Evolutionary conservation across 345 rosid genomes (phyloP), one percentile per base, ranked within the genome.

Genomic region (Salix arbutifolia): DNA sequence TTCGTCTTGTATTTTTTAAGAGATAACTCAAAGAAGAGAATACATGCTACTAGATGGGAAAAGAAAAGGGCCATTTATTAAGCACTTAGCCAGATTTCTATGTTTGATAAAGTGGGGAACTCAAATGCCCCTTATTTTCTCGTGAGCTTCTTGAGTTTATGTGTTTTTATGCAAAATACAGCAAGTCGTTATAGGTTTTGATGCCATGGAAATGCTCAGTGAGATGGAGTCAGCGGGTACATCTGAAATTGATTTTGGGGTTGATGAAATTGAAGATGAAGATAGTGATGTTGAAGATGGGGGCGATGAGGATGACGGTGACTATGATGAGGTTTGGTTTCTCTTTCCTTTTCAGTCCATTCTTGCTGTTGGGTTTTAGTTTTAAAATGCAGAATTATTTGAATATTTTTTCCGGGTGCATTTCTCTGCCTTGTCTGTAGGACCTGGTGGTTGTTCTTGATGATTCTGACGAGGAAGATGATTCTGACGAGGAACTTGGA

Each of bases 101-200:
- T 44, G 35, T 74, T 48, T 50, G 23, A 77, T 31, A 68, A 44
- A 8, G 21, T 10, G 26, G 9, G 65, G 18, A 13, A 26, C 21
- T 26, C 28, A 3, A 62, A 52, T 77, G 74, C n/a, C 48, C 60
- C 33, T 31, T 31, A 62, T 53, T 76, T 30, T 46, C 69, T 64
- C 78, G 31, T 21, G 37, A 23, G 46, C 66, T 71, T 65, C 62
- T 48, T 23, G 33, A 69, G 26, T 71, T 78, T 73, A 46, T 52
- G 26, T 13, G 17, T 38, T 17, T 79, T 85, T 33, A 42, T 76
- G 44, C 78, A 46, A 73, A 69, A 84, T 88, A 90, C 94, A 95
- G 98, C 97, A 96, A 93, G 91, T 88, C 37, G 83, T 96, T 71
- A 76, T 93, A 80, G 99, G 99, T 62, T 88, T 91, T 83, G 97